Evolutionary conservation across 176 grass and related monocot species (phyloP).

Genomic region (Carex scoparia): DNA sequence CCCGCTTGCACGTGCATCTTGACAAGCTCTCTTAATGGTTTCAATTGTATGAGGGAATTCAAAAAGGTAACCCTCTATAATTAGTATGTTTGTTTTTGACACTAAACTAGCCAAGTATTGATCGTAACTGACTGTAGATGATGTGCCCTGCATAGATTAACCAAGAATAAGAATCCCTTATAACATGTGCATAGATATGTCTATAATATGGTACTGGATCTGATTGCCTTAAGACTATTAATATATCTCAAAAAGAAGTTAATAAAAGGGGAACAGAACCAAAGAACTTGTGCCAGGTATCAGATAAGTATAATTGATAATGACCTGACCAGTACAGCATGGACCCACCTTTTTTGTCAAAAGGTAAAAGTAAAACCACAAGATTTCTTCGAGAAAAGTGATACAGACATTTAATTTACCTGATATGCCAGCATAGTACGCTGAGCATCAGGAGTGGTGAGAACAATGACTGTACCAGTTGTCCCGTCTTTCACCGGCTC

Average conservation of each 20-base stretch:
- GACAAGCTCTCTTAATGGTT: slow-evolving; percentile 76
- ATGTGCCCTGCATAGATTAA: slow-evolving; percentile 55
- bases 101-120: slow-evolving; percentile 57
- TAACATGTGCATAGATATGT: neutral
- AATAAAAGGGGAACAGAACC: neutral
- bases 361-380: neutral
- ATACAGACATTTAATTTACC: slow-evolving; percentile 31
- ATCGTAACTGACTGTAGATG: slow-evolving; percentile 72
- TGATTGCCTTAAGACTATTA: neutral
- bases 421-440: slow-evolving; percentile 96
- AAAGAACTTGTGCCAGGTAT: neutral
- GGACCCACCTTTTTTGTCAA: neutral
- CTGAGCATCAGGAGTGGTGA: slow-evolving; percentile 88
- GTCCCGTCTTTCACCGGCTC: slow-evolving; percentile 75
- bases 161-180: slow-evolving; percentile 7
- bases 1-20: slow-evolving; percentile 80
- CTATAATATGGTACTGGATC: neutral
- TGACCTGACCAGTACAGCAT: neutral
- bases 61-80: slow-evolving; percentile 90
- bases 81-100: slow-evolving; percentile 73
- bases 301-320: neutral
- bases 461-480: slow-evolving; percentile 92
- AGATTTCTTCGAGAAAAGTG: neutral
- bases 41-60: slow-evolving; percentile 80
- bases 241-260: neutral